phyloP scores from a whole-genome alignment of 2,329 filamentous ascomycete genomes.

The Sporothrix mexicana region DNA sequence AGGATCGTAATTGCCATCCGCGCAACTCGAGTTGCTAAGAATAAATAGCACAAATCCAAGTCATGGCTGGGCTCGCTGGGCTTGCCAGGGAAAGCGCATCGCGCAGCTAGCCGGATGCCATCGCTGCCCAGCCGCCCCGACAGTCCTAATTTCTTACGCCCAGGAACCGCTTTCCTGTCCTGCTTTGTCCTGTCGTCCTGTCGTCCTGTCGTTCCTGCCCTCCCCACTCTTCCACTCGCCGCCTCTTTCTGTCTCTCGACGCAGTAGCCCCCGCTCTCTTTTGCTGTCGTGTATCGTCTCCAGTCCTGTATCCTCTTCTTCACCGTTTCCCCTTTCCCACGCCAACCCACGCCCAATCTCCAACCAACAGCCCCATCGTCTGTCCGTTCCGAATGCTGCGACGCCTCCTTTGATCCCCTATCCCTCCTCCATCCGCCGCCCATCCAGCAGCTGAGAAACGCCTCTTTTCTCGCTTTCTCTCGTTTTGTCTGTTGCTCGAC shows the following conservation, averaged over 20 bases:
- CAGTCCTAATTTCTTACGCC: conserved; percentile 39
- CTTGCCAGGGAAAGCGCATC: neutral
- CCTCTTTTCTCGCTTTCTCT: conserved; percentile 15
- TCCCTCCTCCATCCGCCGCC: neutral
- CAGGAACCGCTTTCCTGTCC: conserved; percentile 19
- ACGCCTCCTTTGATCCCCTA: conserved; percentile 21
- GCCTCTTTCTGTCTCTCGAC: conserved; percentile 38
- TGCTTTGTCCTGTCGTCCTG: neutral
- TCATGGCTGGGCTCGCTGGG: no score
- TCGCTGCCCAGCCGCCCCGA: conserved; percentile 29
- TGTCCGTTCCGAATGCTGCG: conserved; percentile 21
- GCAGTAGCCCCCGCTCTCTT: conserved; percentile 34
- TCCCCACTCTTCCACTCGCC: conserved; percentile 39
- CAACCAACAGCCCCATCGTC: conserved; percentile 18
- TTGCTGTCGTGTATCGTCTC: neutral
- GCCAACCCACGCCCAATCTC: neutral
- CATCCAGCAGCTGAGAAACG: conserved; percentile 20
- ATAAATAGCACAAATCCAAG: neutral
- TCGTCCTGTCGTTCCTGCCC: conserved; percentile 9
- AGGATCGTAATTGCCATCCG: neutral
- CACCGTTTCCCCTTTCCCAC: conserved; percentile 24
- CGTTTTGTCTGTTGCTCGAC: neutral
- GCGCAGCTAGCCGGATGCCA: conserved; percentile 21
- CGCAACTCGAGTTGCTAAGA: neutral
- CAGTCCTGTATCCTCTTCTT: conserved; percentile 4